These are phyloP conservation scores for Zasmidium cellare DNA, from an alignment of 2,329 filamentous ascomycete species.

Conservation along the genomic window DNA sequence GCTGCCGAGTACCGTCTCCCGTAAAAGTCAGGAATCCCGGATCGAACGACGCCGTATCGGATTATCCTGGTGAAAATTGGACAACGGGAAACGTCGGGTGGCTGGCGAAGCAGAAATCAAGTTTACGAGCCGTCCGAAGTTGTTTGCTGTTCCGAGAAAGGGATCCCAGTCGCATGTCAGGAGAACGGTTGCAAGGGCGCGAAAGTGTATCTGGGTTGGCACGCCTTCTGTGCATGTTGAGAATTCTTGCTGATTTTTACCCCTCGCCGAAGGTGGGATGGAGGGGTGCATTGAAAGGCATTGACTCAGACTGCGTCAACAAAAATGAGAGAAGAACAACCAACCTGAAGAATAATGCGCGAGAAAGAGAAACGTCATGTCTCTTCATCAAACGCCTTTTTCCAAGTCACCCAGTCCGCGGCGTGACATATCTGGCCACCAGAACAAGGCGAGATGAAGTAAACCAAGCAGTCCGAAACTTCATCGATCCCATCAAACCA, in stretches of 20 bases:
- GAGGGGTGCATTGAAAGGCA: not conserved
- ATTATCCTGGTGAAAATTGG: not conserved
- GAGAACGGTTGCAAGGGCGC: not conserved
- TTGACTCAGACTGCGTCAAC: not conserved
- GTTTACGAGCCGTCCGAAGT: not conserved
- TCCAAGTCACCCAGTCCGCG: not conserved
- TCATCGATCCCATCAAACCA: slow-evolving; percentile 4
- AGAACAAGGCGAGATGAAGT: not conserved
- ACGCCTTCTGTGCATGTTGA: not conserved
- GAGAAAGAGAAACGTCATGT: too few species aligned
- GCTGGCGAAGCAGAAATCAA: not conserved
- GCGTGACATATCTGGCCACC: not conserved
- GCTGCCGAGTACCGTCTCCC: not conserved
- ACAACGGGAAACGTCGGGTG: not conserved
- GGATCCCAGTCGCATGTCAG: slow-evolving; percentile 1
- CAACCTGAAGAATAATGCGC: not conserved
- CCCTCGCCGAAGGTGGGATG: not conserved
- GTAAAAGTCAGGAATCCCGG: not conserved
- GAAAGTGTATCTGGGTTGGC: not conserved
- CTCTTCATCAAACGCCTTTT: too few species aligned
- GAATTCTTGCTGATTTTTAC: not conserved
- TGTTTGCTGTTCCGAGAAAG: not conserved
- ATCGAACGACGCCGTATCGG: not conserved
- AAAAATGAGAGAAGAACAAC: not conserved
- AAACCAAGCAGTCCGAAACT: not conserved